These are phyloP conservation scores for Auriscalpium vulgare DNA, from an alignment of 768 basidiomycete species.

Conservation along the genomic window DNA sequence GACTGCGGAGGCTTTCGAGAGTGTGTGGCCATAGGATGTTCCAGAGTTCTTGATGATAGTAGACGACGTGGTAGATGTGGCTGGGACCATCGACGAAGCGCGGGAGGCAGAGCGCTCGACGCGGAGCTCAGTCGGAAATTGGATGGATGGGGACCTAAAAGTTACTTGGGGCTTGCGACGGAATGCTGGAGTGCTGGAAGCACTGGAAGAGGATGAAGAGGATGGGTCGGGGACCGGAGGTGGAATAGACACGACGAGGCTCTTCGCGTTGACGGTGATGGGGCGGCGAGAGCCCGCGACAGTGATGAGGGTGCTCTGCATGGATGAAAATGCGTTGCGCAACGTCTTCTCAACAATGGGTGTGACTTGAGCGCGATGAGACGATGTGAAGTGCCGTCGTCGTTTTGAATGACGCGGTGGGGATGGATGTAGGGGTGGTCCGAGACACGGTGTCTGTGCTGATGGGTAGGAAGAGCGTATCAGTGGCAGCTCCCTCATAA, in stretches of 20 bases:
- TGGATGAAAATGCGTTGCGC: neutral
- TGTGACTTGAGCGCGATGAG: neutral
- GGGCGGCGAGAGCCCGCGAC: slow-evolving; percentile 16
- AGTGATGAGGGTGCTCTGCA: slow-evolving; percentile 8
- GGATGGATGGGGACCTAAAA: slow-evolving; percentile 14
- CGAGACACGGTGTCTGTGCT: no score
- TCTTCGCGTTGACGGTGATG: slow-evolving; percentile 11
- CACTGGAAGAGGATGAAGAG: slow-evolving; percentile 3
- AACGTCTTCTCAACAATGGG: neutral
- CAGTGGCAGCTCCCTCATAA: no score
- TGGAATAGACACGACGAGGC: slow-evolving; percentile 11
- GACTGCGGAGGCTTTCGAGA: neutral
- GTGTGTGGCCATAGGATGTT: neutral
- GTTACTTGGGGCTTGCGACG: slow-evolving; percentile 14
- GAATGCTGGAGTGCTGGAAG: slow-evolving; percentile 4
- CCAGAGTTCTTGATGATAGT: neutral
- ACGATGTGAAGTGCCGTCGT: neutral
- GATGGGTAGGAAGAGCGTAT: no score
- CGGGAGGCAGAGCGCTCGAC: slow-evolving; percentile 12
- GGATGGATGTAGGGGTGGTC: no score
- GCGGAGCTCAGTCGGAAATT: slow-evolving; percentile 8
- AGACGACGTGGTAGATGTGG: slow-evolving; percentile 1
- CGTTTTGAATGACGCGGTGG: neutral
- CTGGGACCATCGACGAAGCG: neutral
- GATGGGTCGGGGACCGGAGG: slow-evolving; percentile 2